A percentile compares a stretch with the other conserved stretches of the same genome.
Conservation (phyloP, 306 rosid genomes). For the Rosa rugosa region DNA sequence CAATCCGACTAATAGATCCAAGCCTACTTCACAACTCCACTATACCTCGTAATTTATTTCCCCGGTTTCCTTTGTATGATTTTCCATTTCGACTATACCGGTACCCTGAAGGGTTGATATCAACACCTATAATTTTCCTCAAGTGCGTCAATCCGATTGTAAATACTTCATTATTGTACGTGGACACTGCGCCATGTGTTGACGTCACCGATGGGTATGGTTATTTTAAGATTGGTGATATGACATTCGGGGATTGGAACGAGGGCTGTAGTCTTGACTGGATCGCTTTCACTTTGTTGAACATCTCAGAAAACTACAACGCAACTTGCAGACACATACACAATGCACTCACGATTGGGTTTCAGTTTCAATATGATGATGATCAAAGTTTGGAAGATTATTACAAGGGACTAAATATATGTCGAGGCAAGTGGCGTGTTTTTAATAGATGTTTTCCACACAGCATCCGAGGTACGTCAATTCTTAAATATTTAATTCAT, state of each 20-base stretch:
- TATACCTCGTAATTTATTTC: neutral
- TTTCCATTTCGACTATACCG: too few species aligned
- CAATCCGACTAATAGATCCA: neutral
- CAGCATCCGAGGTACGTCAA: neutral
- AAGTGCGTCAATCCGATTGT: too few species aligned
- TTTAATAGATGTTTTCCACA: neutral
- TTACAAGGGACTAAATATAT: too few species aligned
- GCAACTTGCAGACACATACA: neutral
- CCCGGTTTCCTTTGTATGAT: too few species aligned
- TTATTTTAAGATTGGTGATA: neutral
- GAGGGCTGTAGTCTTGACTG: neutral
- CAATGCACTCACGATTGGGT: neutral
- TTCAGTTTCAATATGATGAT: neutral
- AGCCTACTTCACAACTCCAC: neutral
- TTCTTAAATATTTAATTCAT: too few species aligned
- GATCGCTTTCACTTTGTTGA: neutral
- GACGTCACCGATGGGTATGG: too few species aligned
- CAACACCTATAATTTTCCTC: too few species aligned
- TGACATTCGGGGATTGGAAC: neutral
- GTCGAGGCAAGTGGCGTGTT: too few species aligned
- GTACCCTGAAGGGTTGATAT: too few species aligned
- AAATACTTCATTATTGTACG: too few species aligned
- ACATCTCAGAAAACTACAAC: neutral
- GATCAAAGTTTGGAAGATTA: too few species aligned
- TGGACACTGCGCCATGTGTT: too few species aligned